Base-by-base conservation (phyloP, 208 protist species). In the Phytomonas sp. region DNA sequence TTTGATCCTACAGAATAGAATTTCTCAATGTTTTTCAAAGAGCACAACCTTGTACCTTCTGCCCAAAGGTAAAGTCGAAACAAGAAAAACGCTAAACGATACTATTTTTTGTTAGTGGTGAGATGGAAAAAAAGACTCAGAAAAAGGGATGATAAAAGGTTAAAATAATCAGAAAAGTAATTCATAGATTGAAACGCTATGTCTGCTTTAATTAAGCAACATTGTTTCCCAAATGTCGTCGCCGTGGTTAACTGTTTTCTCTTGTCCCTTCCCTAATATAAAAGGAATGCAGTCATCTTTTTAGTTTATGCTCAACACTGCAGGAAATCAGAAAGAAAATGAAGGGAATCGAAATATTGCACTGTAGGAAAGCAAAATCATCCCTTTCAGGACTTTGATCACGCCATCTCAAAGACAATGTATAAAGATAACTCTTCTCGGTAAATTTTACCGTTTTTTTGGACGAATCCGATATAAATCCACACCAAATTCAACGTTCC, bases 21-120 rank as follows among this genome's bases (percentile, higher is more conserved):
- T 26, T 23, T 23, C 59, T 26, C 1, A 60, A 65, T 65, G 19
- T 60, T 26, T 64, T 23, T 60, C 37, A 56, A 65, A 37, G 23
- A 60, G 26, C 61, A 33, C 33, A 1, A 52, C 33, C 4, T 37
- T 65, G 42, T 78, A 34, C 5, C 2, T 65, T 34, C 23, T 23
- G 26, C 45, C 60, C 31, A 52, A 45, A 30, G 49, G 1, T 19
- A 16, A 65, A 4, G 8, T 34, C 23, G 42, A 29, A 52, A 7
- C 23, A 67, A 40, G 56, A 74, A 77, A 67, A 65, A 65, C 66
- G 42, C 60, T 73, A 75, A 60, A 62, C 19, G 30, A 64, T 45
- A 69, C 23, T 45, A 29, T 16, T 65, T 7, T 67, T 73, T 60
- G 26, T 7, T 30, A 29, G 36, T 65, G 59, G 0, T 0, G 59